Conservation (phyloP, 208 protist species). For the Wallacemonas sp. region DNA sequence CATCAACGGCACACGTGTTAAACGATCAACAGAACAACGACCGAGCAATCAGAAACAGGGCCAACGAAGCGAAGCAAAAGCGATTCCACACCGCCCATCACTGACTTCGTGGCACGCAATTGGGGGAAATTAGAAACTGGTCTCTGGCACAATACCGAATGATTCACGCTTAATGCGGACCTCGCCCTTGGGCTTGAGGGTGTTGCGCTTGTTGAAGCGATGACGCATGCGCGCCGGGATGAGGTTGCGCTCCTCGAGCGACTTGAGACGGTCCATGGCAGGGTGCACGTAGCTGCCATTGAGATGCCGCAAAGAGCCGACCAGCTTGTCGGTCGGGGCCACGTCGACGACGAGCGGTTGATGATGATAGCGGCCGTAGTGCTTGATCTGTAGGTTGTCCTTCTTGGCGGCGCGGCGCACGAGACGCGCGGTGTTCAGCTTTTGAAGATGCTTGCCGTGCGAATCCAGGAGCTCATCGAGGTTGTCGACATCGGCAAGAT, state of each 20-base stretch:
- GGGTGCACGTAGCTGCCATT: conserved; percentile 75
- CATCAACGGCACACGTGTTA: too few species aligned
- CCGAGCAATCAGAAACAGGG: neutral
- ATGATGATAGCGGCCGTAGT: conserved; percentile 86
- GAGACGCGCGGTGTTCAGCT: conserved; percentile 35
- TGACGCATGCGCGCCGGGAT: conserved; percentile 86
- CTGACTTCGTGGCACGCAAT: too few species aligned
- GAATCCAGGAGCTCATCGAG: conserved; percentile 52
- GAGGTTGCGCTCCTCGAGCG: conserved; percentile 89
- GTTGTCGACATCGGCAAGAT: conserved; percentile 51
- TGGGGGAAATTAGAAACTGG: conserved; percentile 73
- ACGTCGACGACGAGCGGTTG: conserved; percentile 79
- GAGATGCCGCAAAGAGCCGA: conserved; percentile 82
- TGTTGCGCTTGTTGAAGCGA: conserved; percentile 87
- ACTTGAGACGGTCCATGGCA: conserved; percentile 86
- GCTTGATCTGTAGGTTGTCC: conserved; percentile 65
- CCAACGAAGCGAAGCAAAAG: too few species aligned
- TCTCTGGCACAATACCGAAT: conserved; percentile 79
- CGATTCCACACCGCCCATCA: too few species aligned
- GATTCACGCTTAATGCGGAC: conserved; percentile 82
- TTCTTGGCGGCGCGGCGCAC: conserved; percentile 62
- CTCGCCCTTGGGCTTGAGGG: conserved; percentile 88
- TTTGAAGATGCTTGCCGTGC: conserved; percentile 37
- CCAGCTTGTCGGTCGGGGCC: conserved; percentile 62
- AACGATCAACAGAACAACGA: too few species aligned